These are phyloP conservation scores for Claviceps pazoutovae DNA, from an alignment of 2,329 filamentous ascomycete genomes.

Conservation along the genomic window DNA sequence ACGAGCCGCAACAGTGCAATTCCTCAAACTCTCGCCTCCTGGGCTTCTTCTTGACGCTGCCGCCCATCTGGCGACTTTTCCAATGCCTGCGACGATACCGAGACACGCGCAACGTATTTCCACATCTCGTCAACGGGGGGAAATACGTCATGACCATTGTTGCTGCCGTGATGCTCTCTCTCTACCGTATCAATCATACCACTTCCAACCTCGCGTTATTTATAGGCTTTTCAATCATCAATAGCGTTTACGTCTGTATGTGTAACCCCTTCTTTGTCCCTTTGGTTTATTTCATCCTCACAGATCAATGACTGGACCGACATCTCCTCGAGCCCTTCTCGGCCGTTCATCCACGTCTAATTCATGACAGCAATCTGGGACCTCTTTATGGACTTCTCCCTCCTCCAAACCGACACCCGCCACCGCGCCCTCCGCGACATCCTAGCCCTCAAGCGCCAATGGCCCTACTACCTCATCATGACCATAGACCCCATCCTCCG, in stretches of 20 bases:
- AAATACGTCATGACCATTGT: constrained; percentile 83
- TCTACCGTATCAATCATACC: constrained; percentile 63
- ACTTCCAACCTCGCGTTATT: constrained; percentile 52
- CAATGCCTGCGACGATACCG: constrained; percentile 84
- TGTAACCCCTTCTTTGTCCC: not conserved
- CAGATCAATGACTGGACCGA: no score
- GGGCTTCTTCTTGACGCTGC: constrained; percentile 73
- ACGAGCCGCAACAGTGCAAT: constrained; percentile 63
- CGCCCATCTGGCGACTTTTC: constrained; percentile 77
- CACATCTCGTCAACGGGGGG: constrained; percentile 80
- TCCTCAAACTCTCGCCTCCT: constrained; percentile 70
- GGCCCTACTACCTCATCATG: constrained; percentile 82
- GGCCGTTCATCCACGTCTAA: not conserved
- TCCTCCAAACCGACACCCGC: constrained; percentile 63
- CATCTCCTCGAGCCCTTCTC: no score
- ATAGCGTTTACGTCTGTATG: constrained; percentile 64
- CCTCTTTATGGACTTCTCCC: constrained; percentile 86
- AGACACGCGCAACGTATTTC: constrained; percentile 78
- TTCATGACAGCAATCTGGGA: constrained; percentile 62
- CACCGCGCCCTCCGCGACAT: constrained; percentile 60
- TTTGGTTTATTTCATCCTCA: not conserved
- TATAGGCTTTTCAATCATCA: constrained; percentile 67
- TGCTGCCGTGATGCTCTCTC: constrained; percentile 61
- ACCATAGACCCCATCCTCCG: constrained; percentile 69
- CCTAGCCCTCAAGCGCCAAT: constrained; percentile 62